Conservation (phyloP, 805 yeast genomes). For the Starmerella sp. region DNA sequence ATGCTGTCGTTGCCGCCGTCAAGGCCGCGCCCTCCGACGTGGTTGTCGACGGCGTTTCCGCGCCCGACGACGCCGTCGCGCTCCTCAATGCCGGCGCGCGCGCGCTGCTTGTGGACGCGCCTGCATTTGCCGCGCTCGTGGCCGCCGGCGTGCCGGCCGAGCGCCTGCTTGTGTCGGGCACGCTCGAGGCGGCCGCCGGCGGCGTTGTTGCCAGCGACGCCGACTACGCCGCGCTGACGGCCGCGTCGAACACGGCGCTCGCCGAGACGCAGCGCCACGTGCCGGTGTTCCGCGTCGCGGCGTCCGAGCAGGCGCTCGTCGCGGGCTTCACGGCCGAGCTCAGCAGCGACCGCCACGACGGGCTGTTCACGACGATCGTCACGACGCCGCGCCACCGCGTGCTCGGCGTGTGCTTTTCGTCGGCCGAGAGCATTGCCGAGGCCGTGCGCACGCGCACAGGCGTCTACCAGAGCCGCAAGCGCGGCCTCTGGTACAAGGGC, state of each 20-base stretch:
- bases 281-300: constrained; percentile 18
- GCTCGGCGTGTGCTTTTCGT: constrained; percentile 85
- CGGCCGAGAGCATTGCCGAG: constrained; percentile 64
- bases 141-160: constrained; percentile 42
- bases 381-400: constrained; percentile 57
- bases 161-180: constrained; percentile 32
- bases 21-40: constrained; percentile 3
- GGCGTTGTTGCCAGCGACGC: constrained; percentile 19
- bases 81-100: constrained; percentile 53
- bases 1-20: constrained; percentile 3
- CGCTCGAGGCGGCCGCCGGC: constrained; percentile 6
- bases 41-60: not conserved
- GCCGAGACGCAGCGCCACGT: constrained; percentile 16
- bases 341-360: constrained; percentile 65
- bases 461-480: constrained; percentile 80
- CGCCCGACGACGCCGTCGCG: constrained; percentile 35
- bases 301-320: constrained; percentile 9
- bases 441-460: constrained; percentile 76
- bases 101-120: constrained; percentile 31
- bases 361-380: constrained; percentile 74
- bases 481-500: constrained; percentile 94
- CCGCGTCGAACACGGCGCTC: constrained; percentile 14
- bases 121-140: constrained; percentile 29
- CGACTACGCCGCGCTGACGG: constrained; percentile 8
- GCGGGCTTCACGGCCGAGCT: constrained; percentile 8